Percentiles rank a stretch among this genome's conserved stretches.
These are phyloP conservation scores for Mycena sanguinolenta DNA, from an alignment of 768 basidiomycete genomes.

Conservation along the genomic window DNA sequence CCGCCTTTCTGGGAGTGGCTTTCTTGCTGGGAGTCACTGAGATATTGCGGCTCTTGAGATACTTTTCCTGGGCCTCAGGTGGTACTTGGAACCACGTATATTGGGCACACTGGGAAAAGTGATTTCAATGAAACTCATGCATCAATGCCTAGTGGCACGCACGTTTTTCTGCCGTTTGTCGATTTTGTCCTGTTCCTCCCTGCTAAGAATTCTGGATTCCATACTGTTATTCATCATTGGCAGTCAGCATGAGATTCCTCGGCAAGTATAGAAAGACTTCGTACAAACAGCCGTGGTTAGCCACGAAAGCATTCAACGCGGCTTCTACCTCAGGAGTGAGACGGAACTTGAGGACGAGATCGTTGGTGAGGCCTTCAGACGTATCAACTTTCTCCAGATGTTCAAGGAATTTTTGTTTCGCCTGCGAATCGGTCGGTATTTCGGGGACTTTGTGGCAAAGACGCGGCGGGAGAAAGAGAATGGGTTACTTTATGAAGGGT, in stretches of 20 bases:
- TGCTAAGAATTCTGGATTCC: slow-evolving; percentile 6
- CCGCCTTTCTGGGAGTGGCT: background rate
- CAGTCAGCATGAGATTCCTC: too few relatives aligned
- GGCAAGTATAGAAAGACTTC: background rate
- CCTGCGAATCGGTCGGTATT: slow-evolving; percentile 13
- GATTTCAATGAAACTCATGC: background rate
- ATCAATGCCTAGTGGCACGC: background rate
- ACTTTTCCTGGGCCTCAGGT: slow-evolving; percentile 28
- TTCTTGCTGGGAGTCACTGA: slow-evolving; percentile 7
- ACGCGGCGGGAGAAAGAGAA: background rate
- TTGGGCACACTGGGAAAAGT: slow-evolving; percentile 18
- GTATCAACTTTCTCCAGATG: slow-evolving; percentile 25
- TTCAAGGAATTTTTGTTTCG: slow-evolving; percentile 15
- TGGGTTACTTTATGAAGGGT: slow-evolving; percentile 23
- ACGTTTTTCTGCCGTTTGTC: slow-evolving; percentile 16
- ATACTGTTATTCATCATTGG: background rate
- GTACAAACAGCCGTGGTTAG: slow-evolving; percentile 19
- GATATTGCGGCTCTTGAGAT: slow-evolving; percentile 12
- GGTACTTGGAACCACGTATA: slow-evolving; percentile 34
- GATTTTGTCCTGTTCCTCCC: slow-evolving; percentile 18
- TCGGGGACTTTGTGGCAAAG: background rate
- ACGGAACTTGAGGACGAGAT: slow-evolving; percentile 14
- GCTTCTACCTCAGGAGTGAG: slow-evolving; percentile 1
- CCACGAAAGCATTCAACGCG: slow-evolving; percentile 11
- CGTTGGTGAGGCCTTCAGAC: slow-evolving; percentile 8